These are phyloP conservation scores for Sporothrix euskadiensis DNA, from an alignment of 2,329 filamentous ascomycete genomes.

Conservation along the genomic window DNA sequence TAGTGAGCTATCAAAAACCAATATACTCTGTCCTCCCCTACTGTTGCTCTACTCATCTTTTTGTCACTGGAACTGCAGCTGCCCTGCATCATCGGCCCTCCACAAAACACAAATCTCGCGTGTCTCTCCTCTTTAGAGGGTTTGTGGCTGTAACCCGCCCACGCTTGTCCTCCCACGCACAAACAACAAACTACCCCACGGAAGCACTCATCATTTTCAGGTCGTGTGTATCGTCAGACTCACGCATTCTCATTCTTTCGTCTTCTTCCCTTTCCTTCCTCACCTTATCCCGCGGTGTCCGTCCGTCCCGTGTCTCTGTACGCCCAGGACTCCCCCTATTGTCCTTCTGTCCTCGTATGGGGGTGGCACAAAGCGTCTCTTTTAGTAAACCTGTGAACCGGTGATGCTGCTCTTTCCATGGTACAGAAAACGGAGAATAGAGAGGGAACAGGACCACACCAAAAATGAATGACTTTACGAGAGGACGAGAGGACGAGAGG, in stretches of 20 bases:
- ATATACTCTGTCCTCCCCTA: neutral
- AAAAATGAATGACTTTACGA: neutral
- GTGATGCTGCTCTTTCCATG: neutral
- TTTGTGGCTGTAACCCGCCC: neutral
- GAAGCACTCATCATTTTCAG: neutral
- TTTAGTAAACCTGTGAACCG: neutral
- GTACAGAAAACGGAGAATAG: neutral
- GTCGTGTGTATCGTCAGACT: neutral
- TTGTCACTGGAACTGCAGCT: neutral
- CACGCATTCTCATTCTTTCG: neutral
- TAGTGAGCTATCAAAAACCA: neutral
- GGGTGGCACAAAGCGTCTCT: neutral
- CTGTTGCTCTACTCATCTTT: neutral
- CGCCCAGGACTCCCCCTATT: neutral
- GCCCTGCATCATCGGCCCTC: conserved; percentile 9
- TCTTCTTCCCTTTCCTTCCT: neutral
- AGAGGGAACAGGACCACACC: neutral
- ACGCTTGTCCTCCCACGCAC: neutral
- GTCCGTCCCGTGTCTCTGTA: conserved; percentile 5
- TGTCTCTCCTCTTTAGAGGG: neutral
- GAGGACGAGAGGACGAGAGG: neutral
- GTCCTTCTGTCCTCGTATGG: neutral
- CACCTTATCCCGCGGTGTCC: neutral
- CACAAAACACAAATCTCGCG: neutral
- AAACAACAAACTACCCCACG: neutral